Evolutionary conservation across 371 early-diverging fungal species (phyloP), one percentile per base, ranked within the genome.

Genomic region (Capillidium rhysosporum): DNA sequence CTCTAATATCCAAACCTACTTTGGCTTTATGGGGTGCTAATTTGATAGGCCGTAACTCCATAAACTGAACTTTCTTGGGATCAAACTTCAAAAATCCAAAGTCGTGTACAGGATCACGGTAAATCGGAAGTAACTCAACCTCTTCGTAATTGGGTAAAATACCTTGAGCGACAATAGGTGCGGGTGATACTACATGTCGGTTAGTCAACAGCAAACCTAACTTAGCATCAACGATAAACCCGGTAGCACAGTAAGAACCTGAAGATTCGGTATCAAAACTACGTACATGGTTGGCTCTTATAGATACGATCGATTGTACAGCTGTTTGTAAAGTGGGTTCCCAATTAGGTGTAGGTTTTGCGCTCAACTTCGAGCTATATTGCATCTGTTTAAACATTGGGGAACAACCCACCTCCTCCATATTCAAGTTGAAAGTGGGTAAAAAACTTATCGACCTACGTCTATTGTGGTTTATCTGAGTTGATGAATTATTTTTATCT

Each of bases 141-240:
- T 90, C 90, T 61, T 92, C 94, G 62, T 92, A 86, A 64, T 96
- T 83, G 59, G 84, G 80, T 56, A 84, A 89, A 44, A 91, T 71
- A 5, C 88, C 84, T 62, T 79, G 81, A 21, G 87, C 92, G 0
- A 88, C 81, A 58, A 89, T 82, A 2, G 95, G 96, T 10, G 88
- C 94, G 0, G 89, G 77, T 49, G 86, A 83, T 14, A 86, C 88
- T 21, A 93, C 92, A 57, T 94, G 95, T 12, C 93, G 72, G 64
- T 94, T 94, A 7, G 95, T 83, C 29, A 93, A 72, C 46, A 93
- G 86, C 38, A 93, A 72, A 12, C 92, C 96, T 1, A 70, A 71
- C 56, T 75, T 57, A 4, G 83, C 85, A 59, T 96, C 94, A 0
- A 96, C 93, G 10, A 96, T 80, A 62, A 94, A 94, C 10, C 96